These are phyloP conservation scores for Rusavskia elegans DNA, from an alignment of 495 filamentous ascomycete genomes.

Conservation along the genomic window DNA sequence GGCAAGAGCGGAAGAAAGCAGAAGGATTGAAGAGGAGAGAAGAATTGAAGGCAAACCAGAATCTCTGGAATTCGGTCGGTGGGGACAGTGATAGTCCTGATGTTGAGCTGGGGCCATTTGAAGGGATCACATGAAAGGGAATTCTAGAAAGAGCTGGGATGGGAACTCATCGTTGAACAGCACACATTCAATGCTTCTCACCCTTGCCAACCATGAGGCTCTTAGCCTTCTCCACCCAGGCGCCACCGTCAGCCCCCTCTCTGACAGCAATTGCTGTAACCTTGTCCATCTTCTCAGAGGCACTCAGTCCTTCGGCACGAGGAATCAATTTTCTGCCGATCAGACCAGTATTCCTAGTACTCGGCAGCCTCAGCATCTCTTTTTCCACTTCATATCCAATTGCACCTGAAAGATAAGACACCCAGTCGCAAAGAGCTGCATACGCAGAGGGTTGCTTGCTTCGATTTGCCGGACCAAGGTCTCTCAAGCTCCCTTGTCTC, in stretches of 20 bases:
- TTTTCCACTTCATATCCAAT: slow-evolving; percentile 64
- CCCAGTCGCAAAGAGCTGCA: slow-evolving; percentile 16
- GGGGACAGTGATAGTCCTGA: background rate
- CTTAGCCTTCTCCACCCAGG: slow-evolving; percentile 31
- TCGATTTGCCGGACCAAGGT: slow-evolving; percentile 16
- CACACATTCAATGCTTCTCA: background rate
- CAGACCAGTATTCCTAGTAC: slow-evolving; percentile 71
- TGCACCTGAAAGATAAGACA: slow-evolving; percentile 38
- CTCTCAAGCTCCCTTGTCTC: slow-evolving; percentile 27
- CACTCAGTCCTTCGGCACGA: background rate
- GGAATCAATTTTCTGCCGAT: slow-evolving; percentile 37
- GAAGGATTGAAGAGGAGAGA: slow-evolving; percentile 36
- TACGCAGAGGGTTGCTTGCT: slow-evolving; percentile 15
- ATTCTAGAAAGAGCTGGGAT: background rate
- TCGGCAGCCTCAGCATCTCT: slow-evolving; percentile 73
- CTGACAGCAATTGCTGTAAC: slow-evolving; percentile 21
- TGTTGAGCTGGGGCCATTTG: background rate
- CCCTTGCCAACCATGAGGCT: slow-evolving; percentile 16
- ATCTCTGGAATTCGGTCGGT: background rate
- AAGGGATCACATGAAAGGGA: background rate
- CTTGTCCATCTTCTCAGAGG: slow-evolving; percentile 9
- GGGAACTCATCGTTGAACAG: background rate
- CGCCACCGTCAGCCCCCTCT: slow-evolving; percentile 27
- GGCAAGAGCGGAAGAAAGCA: slow-evolving; percentile 42
- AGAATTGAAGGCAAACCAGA: background rate